phyloP scores from a whole-genome alignment of 2,329 filamentous ascomycete genomes.

The Elsinoe fawcettii region DNA sequence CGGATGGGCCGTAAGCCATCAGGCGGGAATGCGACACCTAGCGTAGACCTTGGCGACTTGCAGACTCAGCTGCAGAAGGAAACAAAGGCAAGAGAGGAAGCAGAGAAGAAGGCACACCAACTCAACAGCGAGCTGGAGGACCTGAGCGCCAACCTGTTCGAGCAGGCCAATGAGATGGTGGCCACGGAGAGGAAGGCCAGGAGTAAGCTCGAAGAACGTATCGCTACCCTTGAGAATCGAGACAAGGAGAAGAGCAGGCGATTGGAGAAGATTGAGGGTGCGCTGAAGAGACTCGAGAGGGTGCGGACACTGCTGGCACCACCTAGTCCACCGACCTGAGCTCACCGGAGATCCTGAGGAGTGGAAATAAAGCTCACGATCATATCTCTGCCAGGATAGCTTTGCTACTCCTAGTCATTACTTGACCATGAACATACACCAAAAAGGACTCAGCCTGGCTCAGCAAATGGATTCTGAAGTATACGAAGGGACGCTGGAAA shows the following conservation, averaged over 20 bases:
- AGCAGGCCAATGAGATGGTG: constrained; percentile 79
- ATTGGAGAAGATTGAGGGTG: constrained; percentile 63
- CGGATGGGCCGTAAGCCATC: constrained; percentile 22
- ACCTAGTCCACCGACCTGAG: constrained; percentile 11
- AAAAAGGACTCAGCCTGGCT: no score
- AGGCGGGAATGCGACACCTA: constrained; percentile 22
- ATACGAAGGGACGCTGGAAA: not conserved
- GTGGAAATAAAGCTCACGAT: no score
- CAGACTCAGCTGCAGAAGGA: constrained; percentile 57
- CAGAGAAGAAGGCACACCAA: constrained; percentile 57
- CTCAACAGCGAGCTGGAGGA: constrained; percentile 70
- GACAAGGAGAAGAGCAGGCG: constrained; percentile 62
- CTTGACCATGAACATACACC: no score
- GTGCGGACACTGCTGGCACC: constrained; percentile 52
- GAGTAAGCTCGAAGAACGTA: constrained; percentile 62
- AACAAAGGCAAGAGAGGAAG: constrained; percentile 54
- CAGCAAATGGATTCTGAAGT: no score
- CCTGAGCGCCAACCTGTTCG: constrained; percentile 62
- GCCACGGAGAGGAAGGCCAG: constrained; percentile 63
- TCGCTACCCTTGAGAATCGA: constrained; percentile 59
- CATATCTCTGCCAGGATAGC: not conserved
- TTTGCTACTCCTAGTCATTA: no score
- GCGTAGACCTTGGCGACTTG: constrained; percentile 33
- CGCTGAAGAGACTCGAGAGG: constrained; percentile 62
- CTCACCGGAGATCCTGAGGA: not conserved